Percentiles rank a stretch among this genome's conserved stretches.
Conservation (phyloP, 495 filamentous ascomycete genomes). For the Bacidia rubella region DNA sequence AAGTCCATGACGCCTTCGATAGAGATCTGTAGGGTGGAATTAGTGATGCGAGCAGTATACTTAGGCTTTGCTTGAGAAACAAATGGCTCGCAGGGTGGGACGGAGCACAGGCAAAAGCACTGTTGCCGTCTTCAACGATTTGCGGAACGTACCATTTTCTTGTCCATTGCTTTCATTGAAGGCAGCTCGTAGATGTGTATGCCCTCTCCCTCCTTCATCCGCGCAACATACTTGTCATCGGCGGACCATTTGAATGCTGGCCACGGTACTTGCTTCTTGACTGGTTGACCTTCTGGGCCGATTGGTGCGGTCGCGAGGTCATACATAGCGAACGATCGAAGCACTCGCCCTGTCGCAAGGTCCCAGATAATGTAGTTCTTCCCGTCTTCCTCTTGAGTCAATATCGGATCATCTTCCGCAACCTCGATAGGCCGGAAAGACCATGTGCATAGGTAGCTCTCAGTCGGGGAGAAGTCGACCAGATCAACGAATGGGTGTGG, state of each 20-base stretch:
- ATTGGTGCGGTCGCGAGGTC: constrained; percentile 48
- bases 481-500: constrained; percentile 90
- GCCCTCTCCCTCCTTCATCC: constrained; percentile 73
- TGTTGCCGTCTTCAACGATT: not conserved
- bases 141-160: constrained; percentile 30
- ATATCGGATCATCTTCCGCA: constrained; percentile 69
- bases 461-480: constrained; percentile 85
- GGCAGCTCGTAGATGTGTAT: constrained; percentile 93
- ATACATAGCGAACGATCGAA: constrained; percentile 83
- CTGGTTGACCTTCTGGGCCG: constrained; percentile 51
- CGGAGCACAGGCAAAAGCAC: not conserved
- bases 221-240: constrained; percentile 91
- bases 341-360: constrained; percentile 72
- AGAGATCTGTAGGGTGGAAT: constrained; percentile 43
- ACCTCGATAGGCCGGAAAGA: constrained; percentile 83
- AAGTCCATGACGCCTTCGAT: constrained; percentile 95
- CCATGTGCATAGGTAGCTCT: constrained; percentile 93
- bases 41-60: too few relatives aligned
- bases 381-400: constrained; percentile 85
- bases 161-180: constrained; percentile 79
- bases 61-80: too few relatives aligned
- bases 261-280: constrained; percentile 89
- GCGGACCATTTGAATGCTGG: constrained; percentile 98
- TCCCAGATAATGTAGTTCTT: constrained; percentile 99
- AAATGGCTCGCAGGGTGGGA: too few relatives aligned